Evolutionary conservation across 1,284 basidiomycete species (phyloP).

Genomic region (Ustilago tritici): DNA sequence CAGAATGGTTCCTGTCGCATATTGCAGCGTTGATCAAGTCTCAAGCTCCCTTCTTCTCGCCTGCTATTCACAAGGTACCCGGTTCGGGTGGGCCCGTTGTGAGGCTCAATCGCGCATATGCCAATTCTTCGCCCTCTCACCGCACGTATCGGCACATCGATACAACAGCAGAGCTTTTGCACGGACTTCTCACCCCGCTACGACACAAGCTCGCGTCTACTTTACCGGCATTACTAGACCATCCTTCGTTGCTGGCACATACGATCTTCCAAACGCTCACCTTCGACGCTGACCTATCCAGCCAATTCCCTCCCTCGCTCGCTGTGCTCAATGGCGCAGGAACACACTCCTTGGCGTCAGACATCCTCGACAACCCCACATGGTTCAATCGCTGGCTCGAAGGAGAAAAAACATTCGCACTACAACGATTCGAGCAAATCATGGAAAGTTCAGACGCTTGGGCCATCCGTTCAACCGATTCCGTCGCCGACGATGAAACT

Average conservation of each 20-base stretch:
- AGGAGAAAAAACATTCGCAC: slow-evolving; percentile 75
- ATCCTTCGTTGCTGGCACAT: slow-evolving; percentile 89
- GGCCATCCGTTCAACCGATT: slow-evolving; percentile 79
- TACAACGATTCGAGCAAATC: slow-evolving; percentile 83
- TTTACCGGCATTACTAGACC: slow-evolving; percentile 79
- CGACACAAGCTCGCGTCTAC: slow-evolving; percentile 59
- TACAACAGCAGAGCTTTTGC: slow-evolving; percentile 61
- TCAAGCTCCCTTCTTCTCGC: slow-evolving; percentile 78
- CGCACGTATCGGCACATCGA: slow-evolving; percentile 68
- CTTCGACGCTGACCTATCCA: slow-evolving; percentile 84
- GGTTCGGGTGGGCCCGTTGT: slow-evolving; percentile 22
- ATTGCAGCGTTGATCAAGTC: slow-evolving; percentile 76
- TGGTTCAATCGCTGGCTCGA: slow-evolving; percentile 91
- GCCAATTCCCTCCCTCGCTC: slow-evolving; percentile 41
- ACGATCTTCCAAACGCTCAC: slow-evolving; percentile 90
- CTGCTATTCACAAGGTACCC: slow-evolving; percentile 34
- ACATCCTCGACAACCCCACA: slow-evolving; percentile 82
- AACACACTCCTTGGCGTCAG: slow-evolving; percentile 72
- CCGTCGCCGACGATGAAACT: slow-evolving; percentile 73
- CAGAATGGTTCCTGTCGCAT: slow-evolving; percentile 97
- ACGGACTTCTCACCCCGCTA: slow-evolving; percentile 56
- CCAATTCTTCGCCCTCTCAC: slow-evolving; percentile 83
- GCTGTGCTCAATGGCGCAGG: slow-evolving; percentile 48
- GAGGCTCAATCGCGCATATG: slow-evolving; percentile 66
- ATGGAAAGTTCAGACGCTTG: slow-evolving; percentile 86